A percentile compares a stretch with the other conserved stretches of the same genome.
These are phyloP conservation scores for Saccharomycopsis malanga DNA, from an alignment of 805 yeast genomes.

Conservation along the genomic window DNA sequence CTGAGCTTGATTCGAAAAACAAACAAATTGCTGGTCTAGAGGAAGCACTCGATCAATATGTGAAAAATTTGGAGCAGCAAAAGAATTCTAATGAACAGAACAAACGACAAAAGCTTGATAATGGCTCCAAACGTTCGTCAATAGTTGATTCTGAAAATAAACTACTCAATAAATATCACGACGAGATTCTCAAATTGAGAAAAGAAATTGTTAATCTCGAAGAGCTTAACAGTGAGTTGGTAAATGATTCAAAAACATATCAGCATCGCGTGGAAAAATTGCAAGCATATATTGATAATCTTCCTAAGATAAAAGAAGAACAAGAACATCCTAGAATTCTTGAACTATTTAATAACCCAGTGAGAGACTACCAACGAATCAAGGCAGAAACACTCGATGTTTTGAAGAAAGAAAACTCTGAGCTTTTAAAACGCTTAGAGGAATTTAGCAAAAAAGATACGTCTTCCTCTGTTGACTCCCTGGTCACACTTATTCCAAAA, in stretches of 20 bases:
- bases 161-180: slow-evolving; percentile 29
- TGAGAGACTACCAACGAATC: slow-evolving; percentile 51
- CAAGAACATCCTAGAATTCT: slow-evolving; percentile 43
- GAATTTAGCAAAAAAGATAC: slow-evolving; percentile 22
- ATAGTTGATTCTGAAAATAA: slow-evolving; percentile 11
- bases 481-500: slow-evolving; percentile 41
- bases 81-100: slow-evolving; percentile 22
- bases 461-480: not conserved
- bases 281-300: slow-evolving; percentile 2
- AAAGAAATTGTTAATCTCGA: slow-evolving; percentile 34
- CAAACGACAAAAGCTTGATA: slow-evolving; percentile 28
- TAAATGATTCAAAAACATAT: not conserved
- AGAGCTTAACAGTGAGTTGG: slow-evolving; percentile 29
- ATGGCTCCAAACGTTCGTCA: slow-evolving; percentile 26
- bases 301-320: slow-evolving; percentile 34
- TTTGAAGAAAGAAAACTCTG: slow-evolving; percentile 52
- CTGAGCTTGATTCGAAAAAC: slow-evolving; percentile 48
- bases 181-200: slow-evolving; percentile 35
- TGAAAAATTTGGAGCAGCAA: slow-evolving; percentile 25
- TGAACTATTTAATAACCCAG: slow-evolving; percentile 62
- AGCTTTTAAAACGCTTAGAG: slow-evolving; percentile 32
- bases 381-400: slow-evolving; percentile 45
- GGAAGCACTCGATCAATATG: slow-evolving; percentile 31
- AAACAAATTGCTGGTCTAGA: slow-evolving; percentile 31
- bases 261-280: not conserved